Evolutionary conservation across 352 stramenopile species (phyloP), one percentile per base, ranked within the genome.

Genomic region (Pythium angustatum): DNA sequence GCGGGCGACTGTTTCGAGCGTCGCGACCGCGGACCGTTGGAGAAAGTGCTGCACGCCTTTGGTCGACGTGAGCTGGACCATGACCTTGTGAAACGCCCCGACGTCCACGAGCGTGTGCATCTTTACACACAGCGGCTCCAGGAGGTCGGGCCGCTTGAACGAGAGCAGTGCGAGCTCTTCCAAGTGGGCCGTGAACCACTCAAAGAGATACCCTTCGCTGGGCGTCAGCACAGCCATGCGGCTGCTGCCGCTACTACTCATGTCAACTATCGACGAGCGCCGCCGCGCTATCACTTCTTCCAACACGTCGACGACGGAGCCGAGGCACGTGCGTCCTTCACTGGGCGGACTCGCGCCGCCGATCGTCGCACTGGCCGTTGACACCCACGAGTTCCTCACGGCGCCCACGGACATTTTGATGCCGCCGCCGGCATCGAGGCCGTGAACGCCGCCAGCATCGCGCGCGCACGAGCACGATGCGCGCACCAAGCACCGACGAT

Each of bases 181-280:
- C 11, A 74, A 66, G 62, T 93, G 81, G 0, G 75, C 75, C 0
- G 68, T 66, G 62, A 91, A 88, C 83, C 83, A 93, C 43, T 90
- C 80, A 9, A 79, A 31, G 15, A 90, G 52, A 15, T 81, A 59
- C 31, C 67, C 26, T 8, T 69, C 67, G 2, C 41, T 26, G 0
- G 54, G 17, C 12, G 49, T 47, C 17, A 68, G 51, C 24, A 22
- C 10, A 22, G 31, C 31, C 22, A 17, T 19, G 47, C 52, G 28
- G n/a, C 41, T 33, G 26, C 45, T n/a, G n/a, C n/a, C n/a, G n/a
- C n/a, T n/a, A n/a, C n/a, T n/a, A 33, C 47, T 33, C 7, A 11
- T 33, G 28, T 55, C 28, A 1, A 48, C 60, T 12, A 22, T 27
- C 14, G 30, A 68, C 34, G 57, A 67, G n/a, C n/a, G n/a, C n/a